These are phyloP conservation scores for Komagataella pseudopastoris DNA, from an alignment of 805 yeast genomes.

Conservation along the genomic window DNA sequence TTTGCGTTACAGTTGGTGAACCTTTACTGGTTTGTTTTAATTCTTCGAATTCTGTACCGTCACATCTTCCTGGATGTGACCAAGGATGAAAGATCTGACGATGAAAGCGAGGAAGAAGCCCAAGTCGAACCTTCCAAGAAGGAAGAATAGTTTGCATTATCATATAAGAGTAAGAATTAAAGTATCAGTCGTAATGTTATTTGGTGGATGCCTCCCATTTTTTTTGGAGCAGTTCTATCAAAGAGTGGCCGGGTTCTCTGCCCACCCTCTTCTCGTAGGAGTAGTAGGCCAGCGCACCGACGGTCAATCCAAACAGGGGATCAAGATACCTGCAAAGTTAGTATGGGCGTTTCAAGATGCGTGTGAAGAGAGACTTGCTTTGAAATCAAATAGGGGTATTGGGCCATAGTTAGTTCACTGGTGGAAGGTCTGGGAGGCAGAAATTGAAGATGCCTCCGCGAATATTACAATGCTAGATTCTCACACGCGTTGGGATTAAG, in stretches of 20 bases:
- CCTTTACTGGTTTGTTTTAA: conserved; percentile 75
- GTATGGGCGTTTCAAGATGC: conserved; percentile 1
- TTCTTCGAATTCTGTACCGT: conserved; percentile 66
- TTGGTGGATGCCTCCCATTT: conserved; percentile 8
- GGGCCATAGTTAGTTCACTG: conserved; percentile 8
- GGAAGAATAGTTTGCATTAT: conserved; percentile 1
- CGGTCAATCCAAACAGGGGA: conserved; percentile 47
- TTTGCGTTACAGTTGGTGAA: conserved; percentile 78
- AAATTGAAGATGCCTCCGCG: conserved; percentile 7
- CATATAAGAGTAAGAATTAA: not conserved
- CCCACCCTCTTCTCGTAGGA: conserved; percentile 46
- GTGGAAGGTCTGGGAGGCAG: conserved; percentile 6
- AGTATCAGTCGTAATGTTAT: not conserved
- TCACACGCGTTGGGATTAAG: not conserved
- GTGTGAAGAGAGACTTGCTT: conserved; percentile 13
- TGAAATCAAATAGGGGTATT: conserved; percentile 33
- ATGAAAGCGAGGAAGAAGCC: conserved; percentile 46
- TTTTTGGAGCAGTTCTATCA: conserved; percentile 36
- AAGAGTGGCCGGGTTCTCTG: conserved; percentile 43
- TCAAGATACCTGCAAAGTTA: conserved; percentile 31
- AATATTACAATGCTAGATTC: not conserved
- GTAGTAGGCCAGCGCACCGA: conserved; percentile 54
- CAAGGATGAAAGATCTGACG: conserved; percentile 80
- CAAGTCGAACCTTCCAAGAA: conserved; percentile 15
- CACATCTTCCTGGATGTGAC: conserved; percentile 43